phyloP scores from a whole-genome alignment of 1,284 basidiomycete species.

The Naganishia albida region DNA sequence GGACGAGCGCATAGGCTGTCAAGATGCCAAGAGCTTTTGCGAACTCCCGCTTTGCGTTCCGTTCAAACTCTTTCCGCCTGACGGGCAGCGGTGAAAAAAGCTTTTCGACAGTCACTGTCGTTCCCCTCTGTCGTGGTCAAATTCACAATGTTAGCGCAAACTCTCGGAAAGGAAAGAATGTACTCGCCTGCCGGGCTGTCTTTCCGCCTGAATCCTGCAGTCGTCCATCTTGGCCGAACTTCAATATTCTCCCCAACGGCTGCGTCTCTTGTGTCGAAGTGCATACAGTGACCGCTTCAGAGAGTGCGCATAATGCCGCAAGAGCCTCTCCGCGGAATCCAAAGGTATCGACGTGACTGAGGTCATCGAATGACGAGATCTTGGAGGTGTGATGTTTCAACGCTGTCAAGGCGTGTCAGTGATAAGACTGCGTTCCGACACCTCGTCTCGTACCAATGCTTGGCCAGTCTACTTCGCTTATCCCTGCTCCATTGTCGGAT shows the following conservation, averaged over 20 bases:
- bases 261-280: slow-evolving; percentile 71
- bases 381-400: slow-evolving; percentile 96
- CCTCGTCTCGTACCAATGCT: slow-evolving; percentile 65
- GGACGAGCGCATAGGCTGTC: slow-evolving; percentile 87
- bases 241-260: slow-evolving; percentile 75
- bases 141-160: slow-evolving; percentile 28
- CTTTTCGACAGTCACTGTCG: slow-evolving; percentile 72
- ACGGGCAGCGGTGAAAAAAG: slow-evolving; percentile 86
- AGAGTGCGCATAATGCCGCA: slow-evolving; percentile 85
- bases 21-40: slow-evolving; percentile 78
- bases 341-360: slow-evolving; percentile 77
- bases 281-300: slow-evolving; percentile 67
- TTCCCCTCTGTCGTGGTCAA: slow-evolving; percentile 69
- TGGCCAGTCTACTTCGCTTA: slow-evolving; percentile 73
- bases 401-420: slow-evolving; percentile 56
- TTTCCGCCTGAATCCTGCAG: slow-evolving; percentile 60
- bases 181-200: slow-evolving; percentile 72
- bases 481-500: slow-evolving; percentile 88
- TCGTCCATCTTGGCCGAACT: slow-evolving; percentile 67
- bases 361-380: slow-evolving; percentile 71
- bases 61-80: slow-evolving; percentile 84
- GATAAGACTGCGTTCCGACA: not conserved
- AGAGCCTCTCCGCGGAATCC: slow-evolving; percentile 97
- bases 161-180: not conserved
- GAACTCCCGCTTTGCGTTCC: slow-evolving; percentile 87